Percentiles rank a stretch among this genome's conserved stretches.
phyloP scores from a whole-genome alignment of 306 rosid genomes.

The Oemleria cerasiformis region DNA sequence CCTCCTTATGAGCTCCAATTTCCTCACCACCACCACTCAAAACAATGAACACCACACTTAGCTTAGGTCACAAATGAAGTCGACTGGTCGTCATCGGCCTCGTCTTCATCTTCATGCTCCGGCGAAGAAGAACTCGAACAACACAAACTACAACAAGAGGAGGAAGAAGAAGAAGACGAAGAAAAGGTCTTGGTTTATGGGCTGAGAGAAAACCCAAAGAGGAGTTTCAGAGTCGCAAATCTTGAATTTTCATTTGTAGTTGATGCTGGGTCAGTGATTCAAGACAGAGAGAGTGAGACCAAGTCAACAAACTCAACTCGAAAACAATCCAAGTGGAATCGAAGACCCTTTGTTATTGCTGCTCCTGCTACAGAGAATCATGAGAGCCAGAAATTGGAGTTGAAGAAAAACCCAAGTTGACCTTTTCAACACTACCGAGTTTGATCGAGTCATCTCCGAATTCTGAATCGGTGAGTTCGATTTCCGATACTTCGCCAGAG shows the following conservation, averaged over 20 bases:
- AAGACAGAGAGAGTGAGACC: slow-evolving; percentile 83
- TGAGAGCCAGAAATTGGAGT: slow-evolving; percentile 13
- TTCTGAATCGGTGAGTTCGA: slow-evolving; percentile 57
- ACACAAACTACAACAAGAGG: too few relatives aligned
- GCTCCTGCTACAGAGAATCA: slow-evolving; percentile 12
- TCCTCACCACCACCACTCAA: too few relatives aligned
- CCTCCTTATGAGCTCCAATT: too few relatives aligned
- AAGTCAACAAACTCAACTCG: slow-evolving; percentile 75
- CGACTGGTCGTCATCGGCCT: too few relatives aligned
- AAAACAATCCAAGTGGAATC: slow-evolving; percentile 70
- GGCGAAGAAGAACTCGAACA: too few relatives aligned
- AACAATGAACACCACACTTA: too few relatives aligned
- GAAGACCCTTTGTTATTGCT: slow-evolving; percentile 19
- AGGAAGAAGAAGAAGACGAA: too few relatives aligned
- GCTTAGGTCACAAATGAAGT: too few relatives aligned
- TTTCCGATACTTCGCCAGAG: slow-evolving; percentile 61
- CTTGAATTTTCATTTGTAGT: slow-evolving; percentile 49
- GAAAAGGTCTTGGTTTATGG: too few relatives aligned
- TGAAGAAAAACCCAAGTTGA: slow-evolving; percentile 23
- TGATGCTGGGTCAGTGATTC: slow-evolving; percentile 48
- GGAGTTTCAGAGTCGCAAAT: slow-evolving; percentile 52
- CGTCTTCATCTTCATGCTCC: too few relatives aligned
- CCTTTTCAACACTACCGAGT: slow-evolving; percentile 19
- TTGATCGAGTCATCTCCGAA: slow-evolving; percentile 35
- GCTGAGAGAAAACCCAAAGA: too few relatives aligned